Evolutionary conservation across 1,139 yeast species (phyloP).

Genomic region (Zygosaccharomyces sapae): DNA sequence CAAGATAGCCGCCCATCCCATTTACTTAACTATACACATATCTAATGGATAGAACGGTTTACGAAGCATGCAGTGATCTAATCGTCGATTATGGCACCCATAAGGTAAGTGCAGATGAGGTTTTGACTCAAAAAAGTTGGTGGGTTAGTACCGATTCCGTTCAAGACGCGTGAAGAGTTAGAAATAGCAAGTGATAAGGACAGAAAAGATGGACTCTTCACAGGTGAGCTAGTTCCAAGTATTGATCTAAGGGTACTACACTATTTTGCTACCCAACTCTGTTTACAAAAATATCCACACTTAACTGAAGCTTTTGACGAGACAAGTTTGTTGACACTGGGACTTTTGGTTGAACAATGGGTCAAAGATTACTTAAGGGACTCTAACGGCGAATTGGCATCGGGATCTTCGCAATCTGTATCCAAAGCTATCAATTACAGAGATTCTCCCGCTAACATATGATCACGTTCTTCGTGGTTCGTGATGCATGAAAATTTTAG

Average conservation of each 20-base stretch:
- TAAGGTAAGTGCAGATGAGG: conserved; percentile 33
- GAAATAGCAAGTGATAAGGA: conserved; percentile 23
- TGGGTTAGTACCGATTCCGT: conserved; percentile 33
- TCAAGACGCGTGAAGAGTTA: conserved; percentile 30
- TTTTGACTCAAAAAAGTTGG: conserved; percentile 28
- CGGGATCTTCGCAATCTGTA: conserved; percentile 25
- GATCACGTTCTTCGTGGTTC: conserved; percentile 3
- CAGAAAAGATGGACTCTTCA: conserved; percentile 24
- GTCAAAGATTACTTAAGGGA: conserved; percentile 25
- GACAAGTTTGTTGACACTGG: conserved; percentile 31
- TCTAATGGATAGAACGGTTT: conserved; percentile 28
- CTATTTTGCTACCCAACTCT: conserved; percentile 33
- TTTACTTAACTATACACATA: background rate
- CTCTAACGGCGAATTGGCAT: conserved; percentile 10
- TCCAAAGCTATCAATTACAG: conserved; percentile 30
- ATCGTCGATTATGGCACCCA: conserved; percentile 26
- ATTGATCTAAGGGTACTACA: conserved; percentile 35
- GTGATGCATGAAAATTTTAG: background rate
- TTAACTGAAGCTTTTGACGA: conserved; percentile 32
- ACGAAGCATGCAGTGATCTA: conserved; percentile 33
- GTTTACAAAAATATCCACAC: conserved; percentile 33
- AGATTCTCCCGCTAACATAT: conserved; percentile 31
- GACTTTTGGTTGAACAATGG: conserved; percentile 34
- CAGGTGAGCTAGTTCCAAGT: conserved; percentile 29
- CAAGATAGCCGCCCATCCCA: conserved; percentile 2